Evolutionary conservation across 208 protist species (phyloP), one percentile per base, ranked within the genome.

Genomic region (Blechomonas ayalai): DNA sequence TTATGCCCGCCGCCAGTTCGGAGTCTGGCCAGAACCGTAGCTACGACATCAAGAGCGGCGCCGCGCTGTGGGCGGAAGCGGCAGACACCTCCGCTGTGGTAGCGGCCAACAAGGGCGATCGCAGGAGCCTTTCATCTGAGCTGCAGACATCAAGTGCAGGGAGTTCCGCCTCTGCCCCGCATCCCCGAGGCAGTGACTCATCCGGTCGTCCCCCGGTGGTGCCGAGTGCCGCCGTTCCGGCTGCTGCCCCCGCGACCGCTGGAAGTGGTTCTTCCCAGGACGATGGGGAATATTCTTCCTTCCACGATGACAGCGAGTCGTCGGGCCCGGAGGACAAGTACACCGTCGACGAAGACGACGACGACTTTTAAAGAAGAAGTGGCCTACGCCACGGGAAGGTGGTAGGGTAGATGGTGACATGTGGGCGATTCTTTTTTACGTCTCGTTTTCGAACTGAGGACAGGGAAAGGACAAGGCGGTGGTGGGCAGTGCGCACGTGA

Each of bases 21-120:
- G 86, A 94, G 56, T 78, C 79, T 1, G 82, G 82, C 5, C 34
- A 71, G 49, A 90, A 83, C 52, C 88, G 85, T 63, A 94, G 86
- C 58, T 82, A 90, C 59, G 61, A 94, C 51, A 94, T 94, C 52
- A 88, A 86, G 53, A 78, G 63, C 10, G 82, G 81, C 6, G 59
- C 81, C 20, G 38, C 68, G 36, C 46, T 67, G 38, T 91, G 79
- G 79, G 64, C 63, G 10, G 54, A 40, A 2, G 19, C 35, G 2
- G 5, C 46, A 23, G 29, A 4, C 23, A 29, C 28, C 27, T 28
- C 32, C 15, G 32, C 9, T 20, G 32, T 31, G 19, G 27, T 34
- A 12, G 44, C 18, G 33, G 37, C 48, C 12, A 28, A 44, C 4
- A 28, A 28, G 0, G 55, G 55, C 8, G 32, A 42, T 15, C 26